Evolutionary conservation across 1,284 basidiomycete species (phyloP).

Genomic region (Puccinia sorghi): DNA sequence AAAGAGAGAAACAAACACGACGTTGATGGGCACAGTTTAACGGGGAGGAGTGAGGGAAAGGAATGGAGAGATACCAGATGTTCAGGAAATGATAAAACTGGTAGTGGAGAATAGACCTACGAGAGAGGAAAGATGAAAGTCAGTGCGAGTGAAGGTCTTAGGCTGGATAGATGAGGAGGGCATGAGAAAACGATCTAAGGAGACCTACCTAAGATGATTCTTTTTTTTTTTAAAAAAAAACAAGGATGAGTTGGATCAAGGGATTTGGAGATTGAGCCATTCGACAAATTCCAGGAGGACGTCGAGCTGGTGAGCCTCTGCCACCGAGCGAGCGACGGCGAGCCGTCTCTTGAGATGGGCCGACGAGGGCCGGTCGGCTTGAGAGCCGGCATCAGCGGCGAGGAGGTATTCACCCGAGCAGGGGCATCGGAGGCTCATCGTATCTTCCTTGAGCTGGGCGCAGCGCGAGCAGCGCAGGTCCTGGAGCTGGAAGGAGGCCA

Average conservation of each 20-base stretch:
- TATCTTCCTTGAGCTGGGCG: conserved; percentile 81
- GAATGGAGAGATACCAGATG: not conserved
- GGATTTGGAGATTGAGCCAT: conserved; percentile 25
- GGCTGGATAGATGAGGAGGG: not conserved
- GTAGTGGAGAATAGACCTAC: not conserved
- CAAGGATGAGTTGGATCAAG: not conserved
- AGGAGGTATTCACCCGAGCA: conserved; percentile 79
- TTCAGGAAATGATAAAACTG: not conserved
- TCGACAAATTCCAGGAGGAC: conserved; percentile 50
- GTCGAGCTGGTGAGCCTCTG: conserved; percentile 52
- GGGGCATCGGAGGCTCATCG: conserved; percentile 77
- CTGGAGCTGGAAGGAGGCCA: conserved; percentile 80
- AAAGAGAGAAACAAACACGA: not conserved
- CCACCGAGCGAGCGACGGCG: conserved; percentile 53
- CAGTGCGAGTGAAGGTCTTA: not conserved
- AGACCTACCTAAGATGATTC: not conserved
- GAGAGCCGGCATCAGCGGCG: conserved; percentile 16
- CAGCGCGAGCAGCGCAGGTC: conserved; percentile 80
- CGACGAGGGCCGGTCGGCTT: conserved; percentile 1
- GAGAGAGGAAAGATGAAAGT: not conserved
- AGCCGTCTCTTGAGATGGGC: conserved; percentile 51
- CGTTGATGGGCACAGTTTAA: not conserved
- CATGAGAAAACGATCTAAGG: not conserved
- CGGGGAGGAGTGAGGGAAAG: not conserved
- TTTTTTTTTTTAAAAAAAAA: not conserved